Conservation (phyloP, 2,329 filamentous ascomycete genomes). For the Arthrobotrys pseudoclavata region DNA sequence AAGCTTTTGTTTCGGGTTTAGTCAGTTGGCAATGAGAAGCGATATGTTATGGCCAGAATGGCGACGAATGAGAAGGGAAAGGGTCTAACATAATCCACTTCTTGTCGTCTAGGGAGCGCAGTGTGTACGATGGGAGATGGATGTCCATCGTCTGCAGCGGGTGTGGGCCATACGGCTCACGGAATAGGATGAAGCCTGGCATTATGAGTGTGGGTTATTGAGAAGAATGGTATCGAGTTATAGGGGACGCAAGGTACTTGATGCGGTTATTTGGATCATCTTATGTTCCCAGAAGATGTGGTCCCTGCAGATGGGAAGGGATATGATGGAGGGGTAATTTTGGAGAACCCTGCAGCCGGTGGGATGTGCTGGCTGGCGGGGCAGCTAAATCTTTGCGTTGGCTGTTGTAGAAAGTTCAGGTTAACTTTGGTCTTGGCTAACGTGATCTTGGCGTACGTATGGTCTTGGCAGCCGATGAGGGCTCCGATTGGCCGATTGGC, state of each 20-base stretch:
- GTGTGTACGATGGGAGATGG: slow-evolving; percentile 57
- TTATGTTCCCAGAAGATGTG: slow-evolving; percentile 15
- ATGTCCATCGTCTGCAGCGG: slow-evolving; percentile 58
- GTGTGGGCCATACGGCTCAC: slow-evolving; percentile 59
- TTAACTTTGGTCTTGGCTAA: not conserved
- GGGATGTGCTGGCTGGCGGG: slow-evolving; percentile 44
- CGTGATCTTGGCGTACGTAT: not conserved
- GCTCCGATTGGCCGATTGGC: not conserved
- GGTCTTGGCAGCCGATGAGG: not conserved
- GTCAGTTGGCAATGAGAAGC: slow-evolving; percentile 47
- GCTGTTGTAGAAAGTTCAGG: slow-evolving; percentile 31
- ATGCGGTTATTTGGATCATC: slow-evolving; percentile 57
- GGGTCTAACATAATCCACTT: slow-evolving; percentile 60
- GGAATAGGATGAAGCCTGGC: slow-evolving; percentile 60
- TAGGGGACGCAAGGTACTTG: slow-evolving; percentile 54
- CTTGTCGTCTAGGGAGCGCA: slow-evolving; percentile 55
- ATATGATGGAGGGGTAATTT: slow-evolving; percentile 44
- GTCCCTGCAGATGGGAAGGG: slow-evolving; percentile 25
- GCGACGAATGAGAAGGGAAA: slow-evolving; percentile 2
- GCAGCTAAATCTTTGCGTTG: slow-evolving; percentile 29
- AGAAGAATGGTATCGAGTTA: slow-evolving; percentile 14
- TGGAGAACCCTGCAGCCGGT: not conserved
- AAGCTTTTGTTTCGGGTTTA: slow-evolving; percentile 65
- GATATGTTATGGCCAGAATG: slow-evolving; percentile 6
- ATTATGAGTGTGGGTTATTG: slow-evolving; percentile 41